These are phyloP conservation scores for Solanum sejunctum DNA, from an alignment of 257 asterid species.

Conservation along the genomic window DNA sequence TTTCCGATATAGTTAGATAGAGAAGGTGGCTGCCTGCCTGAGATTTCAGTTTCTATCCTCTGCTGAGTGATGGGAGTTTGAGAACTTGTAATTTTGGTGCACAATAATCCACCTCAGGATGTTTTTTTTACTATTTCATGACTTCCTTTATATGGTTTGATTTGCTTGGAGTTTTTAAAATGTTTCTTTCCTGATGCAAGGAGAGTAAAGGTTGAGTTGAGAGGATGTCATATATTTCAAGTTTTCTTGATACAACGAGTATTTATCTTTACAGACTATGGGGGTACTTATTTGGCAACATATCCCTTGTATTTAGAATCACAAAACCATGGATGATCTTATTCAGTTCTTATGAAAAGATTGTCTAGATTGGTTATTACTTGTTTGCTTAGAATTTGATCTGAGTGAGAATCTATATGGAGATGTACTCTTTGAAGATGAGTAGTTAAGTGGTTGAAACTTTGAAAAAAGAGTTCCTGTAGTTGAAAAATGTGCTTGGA, in stretches of 20 bases:
- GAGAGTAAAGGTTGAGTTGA: neutral
- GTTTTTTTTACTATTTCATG: neutral
- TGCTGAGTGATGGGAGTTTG: slow-evolving; percentile 31
- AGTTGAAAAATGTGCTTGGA: no score
- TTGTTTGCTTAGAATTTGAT: neutral
- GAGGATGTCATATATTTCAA: neutral
- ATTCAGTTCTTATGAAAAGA: neutral
- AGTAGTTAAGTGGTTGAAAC: no score
- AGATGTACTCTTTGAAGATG: neutral
- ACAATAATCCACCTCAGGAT: slow-evolving; percentile 27
- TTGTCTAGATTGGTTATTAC: neutral
- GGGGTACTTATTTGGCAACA: neutral
- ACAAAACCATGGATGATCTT: neutral
- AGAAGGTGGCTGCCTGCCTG: slow-evolving; percentile 13
- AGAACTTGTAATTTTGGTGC: slow-evolving; percentile 29
- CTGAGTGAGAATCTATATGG: neutral
- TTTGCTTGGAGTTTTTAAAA: slow-evolving; percentile 4
- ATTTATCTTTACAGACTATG: neutral
- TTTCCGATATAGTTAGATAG: slow-evolving; percentile 45
- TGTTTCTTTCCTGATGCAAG: neutral
- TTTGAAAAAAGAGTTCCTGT: no score
- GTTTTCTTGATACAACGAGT: neutral
- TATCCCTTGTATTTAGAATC: neutral
- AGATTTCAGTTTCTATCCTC: slow-evolving; percentile 10
- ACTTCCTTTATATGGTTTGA: slow-evolving; percentile 6